A percentile compares a stretch with the other conserved stretches of the same genome.
These are phyloP conservation scores for Aureobasidium namibiae DNA, from an alignment of 2,329 filamentous ascomycete species.

Conservation along the genomic window DNA sequence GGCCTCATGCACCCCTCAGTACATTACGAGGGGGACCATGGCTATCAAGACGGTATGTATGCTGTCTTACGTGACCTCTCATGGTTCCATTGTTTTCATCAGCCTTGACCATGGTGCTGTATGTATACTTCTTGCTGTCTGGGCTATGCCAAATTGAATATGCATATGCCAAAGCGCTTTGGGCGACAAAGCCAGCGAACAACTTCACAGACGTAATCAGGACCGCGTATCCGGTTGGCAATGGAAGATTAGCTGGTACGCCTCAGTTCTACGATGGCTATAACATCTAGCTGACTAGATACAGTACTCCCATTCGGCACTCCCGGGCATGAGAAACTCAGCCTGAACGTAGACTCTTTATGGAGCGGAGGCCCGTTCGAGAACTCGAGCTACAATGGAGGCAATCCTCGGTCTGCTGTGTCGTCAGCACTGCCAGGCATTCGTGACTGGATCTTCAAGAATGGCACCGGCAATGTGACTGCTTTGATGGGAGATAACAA, in stretches of 20 bases:
- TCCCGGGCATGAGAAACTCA: slow-evolving; percentile 35
- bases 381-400: slow-evolving; percentile 36
- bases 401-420: slow-evolving; percentile 31
- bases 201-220: slow-evolving; percentile 13
- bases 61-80: not conserved
- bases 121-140: not conserved
- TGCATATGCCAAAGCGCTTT: not conserved
- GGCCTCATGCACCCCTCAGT: slow-evolving; percentile 2
- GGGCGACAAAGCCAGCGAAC: slow-evolving; percentile 10
- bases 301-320: slow-evolving; percentile 37
- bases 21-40: not conserved
- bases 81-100: not conserved
- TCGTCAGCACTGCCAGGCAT: slow-evolving; percentile 31
- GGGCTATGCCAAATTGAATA: not conserved
- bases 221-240: slow-evolving; percentile 38
- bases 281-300: not conserved
- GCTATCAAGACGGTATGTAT: not conserved
- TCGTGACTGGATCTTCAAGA: slow-evolving; percentile 40
- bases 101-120: not conserved
- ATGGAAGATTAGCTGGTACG: slow-evolving; percentile 39
- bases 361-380: slow-evolving; percentile 46
- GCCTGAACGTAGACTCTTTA: slow-evolving; percentile 41
- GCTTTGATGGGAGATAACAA: slow-evolving; percentile 32
- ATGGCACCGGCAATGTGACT: slow-evolving; percentile 40
- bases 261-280: not conserved